Percentiles rank a stretch among this genome's conserved stretches.
Conservation (phyloP, 768 basidiomycete genomes). For the Xerocomus potaroensis region DNA sequence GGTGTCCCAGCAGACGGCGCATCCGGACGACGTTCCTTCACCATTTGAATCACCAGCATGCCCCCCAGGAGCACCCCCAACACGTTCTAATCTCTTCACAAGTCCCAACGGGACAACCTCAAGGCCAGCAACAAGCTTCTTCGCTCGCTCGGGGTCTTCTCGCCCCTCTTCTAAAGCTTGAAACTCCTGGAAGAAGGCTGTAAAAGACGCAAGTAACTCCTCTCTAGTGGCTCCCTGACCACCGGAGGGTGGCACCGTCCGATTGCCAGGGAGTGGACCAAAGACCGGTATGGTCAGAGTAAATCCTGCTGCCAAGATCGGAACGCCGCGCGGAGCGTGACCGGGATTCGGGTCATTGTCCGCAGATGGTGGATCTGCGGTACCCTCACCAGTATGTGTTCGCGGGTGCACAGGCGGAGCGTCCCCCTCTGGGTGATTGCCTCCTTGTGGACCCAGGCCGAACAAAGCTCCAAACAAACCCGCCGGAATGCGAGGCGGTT, state of each 20-base stretch:
- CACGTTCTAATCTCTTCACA: slow-evolving; percentile 57
- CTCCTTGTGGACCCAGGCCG: slow-evolving; percentile 14
- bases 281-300: slow-evolving; percentile 34
- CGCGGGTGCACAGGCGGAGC: slow-evolving; percentile 20
- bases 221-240: slow-evolving; percentile 16
- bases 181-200: slow-evolving; percentile 27
- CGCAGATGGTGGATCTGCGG: slow-evolving; percentile 13
- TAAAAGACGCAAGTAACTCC: slow-evolving; percentile 24
- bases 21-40: slow-evolving; percentile 40
- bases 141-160: slow-evolving; percentile 68
- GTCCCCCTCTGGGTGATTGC: slow-evolving; percentile 13
- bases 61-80: slow-evolving; percentile 35
- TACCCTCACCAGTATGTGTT: slow-evolving; percentile 27
- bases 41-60: slow-evolving; percentile 30
- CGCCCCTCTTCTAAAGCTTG: slow-evolving; percentile 32
- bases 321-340: slow-evolving; percentile 19
- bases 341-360: slow-evolving; percentile 22
- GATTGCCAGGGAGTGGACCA: slow-evolving; percentile 16
- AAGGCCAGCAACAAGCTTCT: slow-evolving; percentile 55
- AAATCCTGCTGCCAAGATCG: slow-evolving; percentile 29
- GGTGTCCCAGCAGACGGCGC: slow-evolving; percentile 76
- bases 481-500: slow-evolving; percentile 10
- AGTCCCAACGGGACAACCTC: slow-evolving; percentile 66
- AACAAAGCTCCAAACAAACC: slow-evolving; percentile 27
- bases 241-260: neutral